Percentiles rank a stretch among this genome's conserved stretches.
phyloP scores from a whole-genome alignment of 2,329 filamentous ascomycete species.

The Colletotrichum sp. region DNA sequence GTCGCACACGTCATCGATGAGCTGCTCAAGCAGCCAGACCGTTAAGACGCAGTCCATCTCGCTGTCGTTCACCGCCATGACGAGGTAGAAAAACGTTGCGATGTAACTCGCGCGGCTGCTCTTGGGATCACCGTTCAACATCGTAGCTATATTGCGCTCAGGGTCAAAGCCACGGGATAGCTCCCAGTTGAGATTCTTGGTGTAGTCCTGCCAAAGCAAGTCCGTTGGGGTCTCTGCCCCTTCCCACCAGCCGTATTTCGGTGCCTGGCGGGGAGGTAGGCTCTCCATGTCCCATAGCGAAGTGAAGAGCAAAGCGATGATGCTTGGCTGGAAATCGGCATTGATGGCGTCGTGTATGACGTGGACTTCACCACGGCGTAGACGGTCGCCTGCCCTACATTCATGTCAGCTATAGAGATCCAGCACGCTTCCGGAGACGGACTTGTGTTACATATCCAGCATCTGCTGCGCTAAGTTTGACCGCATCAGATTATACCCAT shows the following conservation, averaged over 20 bases:
- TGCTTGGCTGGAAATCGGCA: constrained; percentile 47
- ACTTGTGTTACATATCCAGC: constrained; percentile 41
- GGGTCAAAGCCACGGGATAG: constrained; percentile 38
- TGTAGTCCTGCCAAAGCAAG: constrained; percentile 40
- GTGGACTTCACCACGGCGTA: constrained; percentile 45
- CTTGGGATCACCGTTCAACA: constrained; percentile 38
- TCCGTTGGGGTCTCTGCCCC: constrained; percentile 39
- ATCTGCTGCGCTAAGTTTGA: constrained; percentile 46
- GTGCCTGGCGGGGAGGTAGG: constrained; percentile 37
- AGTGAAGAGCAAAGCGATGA: constrained; percentile 49
- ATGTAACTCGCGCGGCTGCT: constrained; percentile 51
- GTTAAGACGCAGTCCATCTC: constrained; percentile 47
- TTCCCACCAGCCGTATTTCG: constrained; percentile 41
- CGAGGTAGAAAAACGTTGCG: constrained; percentile 52
- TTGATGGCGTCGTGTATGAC: constrained; percentile 26
- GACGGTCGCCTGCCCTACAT: constrained; percentile 42
- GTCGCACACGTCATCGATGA: constrained; percentile 47
- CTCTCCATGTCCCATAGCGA: constrained; percentile 45
- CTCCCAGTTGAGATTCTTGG: constrained; percentile 41
- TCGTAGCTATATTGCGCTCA: constrained; percentile 35
- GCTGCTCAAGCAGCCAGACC: constrained; percentile 51
- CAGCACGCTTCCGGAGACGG: not conserved
- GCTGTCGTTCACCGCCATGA: constrained; percentile 47
- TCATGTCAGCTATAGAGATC: not conserved
- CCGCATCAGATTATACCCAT: constrained; percentile 29